Evolutionary conservation across 2,329 filamentous ascomycete genomes (phyloP), one percentile per base, ranked within the genome.

Genomic region (Xenosphaeropsis pyriputrescens): DNA sequence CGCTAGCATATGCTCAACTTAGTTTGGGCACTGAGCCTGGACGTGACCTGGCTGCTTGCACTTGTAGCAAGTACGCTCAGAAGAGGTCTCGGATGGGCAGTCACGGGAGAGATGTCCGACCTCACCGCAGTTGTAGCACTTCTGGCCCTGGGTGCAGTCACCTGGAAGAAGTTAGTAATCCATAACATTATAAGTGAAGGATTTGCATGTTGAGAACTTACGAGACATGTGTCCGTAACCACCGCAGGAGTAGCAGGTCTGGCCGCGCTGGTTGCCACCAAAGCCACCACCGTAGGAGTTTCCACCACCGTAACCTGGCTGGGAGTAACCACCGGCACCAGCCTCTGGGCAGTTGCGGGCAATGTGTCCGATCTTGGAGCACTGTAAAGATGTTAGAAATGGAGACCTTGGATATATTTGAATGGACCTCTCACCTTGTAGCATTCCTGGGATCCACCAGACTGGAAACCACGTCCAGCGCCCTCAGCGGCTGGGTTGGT

Each of bases 51-150:
- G 57, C 61, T 75, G 72, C 64, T 79, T 73, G 72, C 75, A 96
- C 72, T 93, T 93, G 76, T 98, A 98, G 80, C 91, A 98, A 59
- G 94, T 86, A 61, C 93, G 89, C 74, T 96, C 89, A 56, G 75
- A 73, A 51, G 78, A 75, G 42, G 84, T 83, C 66, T 94, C 89
- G 59, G 89, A 88, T 53, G 88, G 82, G 74, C 91, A 98, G 64
- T 98, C 91, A 48, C 89, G 83, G 48, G 84, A 93, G 61, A 95
- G 77, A 65, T 96, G 89, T 45, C 91, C 89, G 51, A 45, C 70
- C 57, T 57, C 77, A 56, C 75, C 75, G 51, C 91, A 96, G 77
- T 95, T 95, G 79, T 96, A 98, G 80, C 91, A 98, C 73, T 96
- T 96, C 72, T 93, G 89, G 55, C 91, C 91, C 63, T 96, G 93